phyloP scores from a whole-genome alignment of 345 rosid genomes.

The Eucalyptus leucophloia region DNA sequence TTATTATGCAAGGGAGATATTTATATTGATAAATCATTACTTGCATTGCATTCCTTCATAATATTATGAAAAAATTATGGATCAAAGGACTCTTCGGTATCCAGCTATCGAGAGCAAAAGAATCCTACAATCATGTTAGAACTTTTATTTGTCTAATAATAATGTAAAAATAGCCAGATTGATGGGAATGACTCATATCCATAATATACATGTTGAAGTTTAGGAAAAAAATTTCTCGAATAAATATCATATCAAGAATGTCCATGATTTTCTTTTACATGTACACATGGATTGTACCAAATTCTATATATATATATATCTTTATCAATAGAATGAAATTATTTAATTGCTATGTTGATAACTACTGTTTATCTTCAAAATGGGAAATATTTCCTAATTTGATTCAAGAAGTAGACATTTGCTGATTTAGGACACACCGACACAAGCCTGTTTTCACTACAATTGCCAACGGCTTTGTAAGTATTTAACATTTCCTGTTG shows the following conservation, averaged over 20 bases:
- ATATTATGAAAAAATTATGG: fast-evolving
- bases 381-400: not conserved
- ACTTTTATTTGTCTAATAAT: not conserved
- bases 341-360: not conserved
- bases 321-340: not conserved
- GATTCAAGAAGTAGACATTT: not conserved
- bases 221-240: not conserved
- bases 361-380: not conserved
- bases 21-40: not conserved
- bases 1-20: not conserved
- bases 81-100: not conserved
- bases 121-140: fast-evolving
- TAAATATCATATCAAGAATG: not conserved
- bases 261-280: not conserved
- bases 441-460: not conserved
- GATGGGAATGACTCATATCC: fast-evolving
- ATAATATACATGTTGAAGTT: not conserved
- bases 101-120: fast-evolving
- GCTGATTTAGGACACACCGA: not conserved
- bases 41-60: fast-evolving
- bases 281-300: not conserved
- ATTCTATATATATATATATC: not conserved
- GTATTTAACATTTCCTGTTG: too few relatives aligned
- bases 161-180: not conserved
- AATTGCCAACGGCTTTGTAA: too few relatives aligned